Conservation (phyloP, 2,329 filamentous ascomycete species). For the Botrytis squamosa region DNA sequence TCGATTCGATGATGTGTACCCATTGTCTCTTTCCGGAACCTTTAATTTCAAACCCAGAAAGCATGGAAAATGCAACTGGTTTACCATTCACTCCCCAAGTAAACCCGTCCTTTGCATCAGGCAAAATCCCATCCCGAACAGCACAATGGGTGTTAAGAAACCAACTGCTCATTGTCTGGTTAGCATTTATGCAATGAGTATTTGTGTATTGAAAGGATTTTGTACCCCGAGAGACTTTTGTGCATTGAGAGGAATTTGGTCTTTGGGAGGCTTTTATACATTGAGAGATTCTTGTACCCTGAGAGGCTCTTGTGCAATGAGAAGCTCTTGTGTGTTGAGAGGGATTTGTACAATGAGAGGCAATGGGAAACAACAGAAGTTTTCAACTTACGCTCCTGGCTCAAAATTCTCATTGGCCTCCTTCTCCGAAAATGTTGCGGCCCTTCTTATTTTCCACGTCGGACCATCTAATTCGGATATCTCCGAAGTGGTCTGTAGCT, state of each 20-base stretch:
- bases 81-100: slow-evolving; percentile 48
- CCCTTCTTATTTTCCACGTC: slow-evolving; percentile 25
- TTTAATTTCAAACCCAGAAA: slow-evolving; percentile 51
- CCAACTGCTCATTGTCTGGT: slow-evolving; percentile 47
- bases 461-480: slow-evolving; percentile 8
- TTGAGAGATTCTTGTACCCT: slow-evolving; percentile 23
- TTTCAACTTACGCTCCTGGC: slow-evolving; percentile 52
- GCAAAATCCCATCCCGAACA: slow-evolving; percentile 54
- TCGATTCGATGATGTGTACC: slow-evolving; percentile 49
- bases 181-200: slow-evolving; percentile 23
- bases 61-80: slow-evolving; percentile 49
- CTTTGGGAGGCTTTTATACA: slow-evolving; percentile 21
- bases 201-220: no score
- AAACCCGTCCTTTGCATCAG: slow-evolving; percentile 45
- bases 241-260: not conserved
- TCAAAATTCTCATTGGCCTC: slow-evolving; percentile 44
- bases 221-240: no score
- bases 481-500: slow-evolving; percentile 16
- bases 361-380: slow-evolving; percentile 27
- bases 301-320: not conserved
- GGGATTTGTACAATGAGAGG: no score
- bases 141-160: slow-evolving; percentile 58
- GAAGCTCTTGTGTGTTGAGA: slow-evolving; percentile 22
- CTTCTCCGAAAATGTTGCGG: slow-evolving; percentile 10
- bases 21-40: slow-evolving; percentile 39